phyloP scores from a whole-genome alignment of 1,284 basidiomycete species.

The Trichosporon asahii region DNA sequence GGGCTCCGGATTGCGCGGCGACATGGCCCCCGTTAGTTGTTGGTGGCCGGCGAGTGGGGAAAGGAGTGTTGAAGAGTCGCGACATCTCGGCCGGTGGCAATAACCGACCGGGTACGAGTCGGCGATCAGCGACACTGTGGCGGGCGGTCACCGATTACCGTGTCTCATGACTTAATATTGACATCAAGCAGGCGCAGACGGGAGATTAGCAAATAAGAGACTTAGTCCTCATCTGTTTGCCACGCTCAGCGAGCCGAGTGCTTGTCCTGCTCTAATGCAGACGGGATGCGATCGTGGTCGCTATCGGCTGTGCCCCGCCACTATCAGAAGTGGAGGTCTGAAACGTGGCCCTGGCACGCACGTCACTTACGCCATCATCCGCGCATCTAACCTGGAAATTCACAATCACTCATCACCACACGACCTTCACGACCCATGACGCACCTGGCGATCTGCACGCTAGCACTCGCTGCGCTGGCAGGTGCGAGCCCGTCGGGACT shows the following conservation, averaged over 20 bases:
- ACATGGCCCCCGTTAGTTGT: conserved; percentile 11
- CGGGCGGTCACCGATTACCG: not conserved
- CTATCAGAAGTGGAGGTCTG: conserved; percentile 5
- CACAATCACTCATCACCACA: not conserved
- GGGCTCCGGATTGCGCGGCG: conserved; percentile 28
- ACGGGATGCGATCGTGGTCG: not conserved
- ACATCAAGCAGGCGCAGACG: too few relatives aligned
- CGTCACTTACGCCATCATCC: not conserved
- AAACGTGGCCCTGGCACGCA: conserved; percentile 1
- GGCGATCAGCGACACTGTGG: conserved; percentile 6
- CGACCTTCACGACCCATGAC: conserved; percentile 8
- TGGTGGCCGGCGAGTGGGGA: not conserved
- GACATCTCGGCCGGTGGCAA: not conserved
- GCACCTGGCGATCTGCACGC: conserved; percentile 31
- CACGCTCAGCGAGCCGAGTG: not conserved
- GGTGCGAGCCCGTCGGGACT: conserved; percentile 25
- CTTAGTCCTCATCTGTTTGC: too few relatives aligned
- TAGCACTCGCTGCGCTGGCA: conserved; percentile 31
- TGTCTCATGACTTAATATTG: not conserved
- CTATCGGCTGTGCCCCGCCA: not conserved
- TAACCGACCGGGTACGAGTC: conserved; percentile 11
- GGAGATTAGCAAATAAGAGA: too few relatives aligned
- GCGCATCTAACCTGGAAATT: not conserved
- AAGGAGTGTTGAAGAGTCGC: not conserved
- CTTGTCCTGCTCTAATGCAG: not conserved